Conservation (phyloP, 2,329 filamentous ascomycete genomes). For the Periglandula ipomoeae region DNA sequence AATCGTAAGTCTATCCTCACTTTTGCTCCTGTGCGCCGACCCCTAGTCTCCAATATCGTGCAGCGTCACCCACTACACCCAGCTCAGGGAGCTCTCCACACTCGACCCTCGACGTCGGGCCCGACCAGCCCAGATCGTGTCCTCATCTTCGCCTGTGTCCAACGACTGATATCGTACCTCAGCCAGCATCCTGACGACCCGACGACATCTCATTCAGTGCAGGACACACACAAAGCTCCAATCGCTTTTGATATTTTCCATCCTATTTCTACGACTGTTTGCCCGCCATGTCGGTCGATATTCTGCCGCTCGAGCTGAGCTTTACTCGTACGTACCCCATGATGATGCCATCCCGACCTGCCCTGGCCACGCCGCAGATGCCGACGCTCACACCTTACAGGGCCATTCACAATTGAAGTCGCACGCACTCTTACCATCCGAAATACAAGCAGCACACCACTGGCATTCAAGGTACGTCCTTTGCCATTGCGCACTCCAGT, state of each 20-base stretch:
- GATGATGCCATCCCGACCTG: background rate
- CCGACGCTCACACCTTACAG: conserved; percentile 27
- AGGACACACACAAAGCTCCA: background rate
- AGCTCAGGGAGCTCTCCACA: background rate
- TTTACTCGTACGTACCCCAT: conserved; percentile 72
- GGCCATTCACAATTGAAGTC: conserved; percentile 59
- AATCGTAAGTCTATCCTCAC: no score
- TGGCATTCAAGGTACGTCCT: conserved; percentile 59
- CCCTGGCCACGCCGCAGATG: background rate
- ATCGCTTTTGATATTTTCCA: background rate
- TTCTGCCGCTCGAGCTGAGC: conserved; percentile 82
- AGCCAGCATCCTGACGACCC: background rate
- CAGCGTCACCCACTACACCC: background rate
- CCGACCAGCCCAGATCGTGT: conserved; percentile 2
- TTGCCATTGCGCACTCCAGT: conserved; percentile 4
- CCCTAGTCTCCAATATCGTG: no score
- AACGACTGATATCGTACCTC: background rate
- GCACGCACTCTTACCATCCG: conserved; percentile 54
- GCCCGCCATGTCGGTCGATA: conserved; percentile 80
- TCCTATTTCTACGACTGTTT: conserved; percentile 2
- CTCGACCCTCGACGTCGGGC: background rate
- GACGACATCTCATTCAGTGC: background rate
- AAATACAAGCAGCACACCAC: conserved; percentile 52
- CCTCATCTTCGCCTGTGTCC: conserved; percentile 3
- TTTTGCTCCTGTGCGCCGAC: background rate